phyloP scores from a whole-genome alignment of 352 stramenopile species.

The Peronospora belbahrii region DNA sequence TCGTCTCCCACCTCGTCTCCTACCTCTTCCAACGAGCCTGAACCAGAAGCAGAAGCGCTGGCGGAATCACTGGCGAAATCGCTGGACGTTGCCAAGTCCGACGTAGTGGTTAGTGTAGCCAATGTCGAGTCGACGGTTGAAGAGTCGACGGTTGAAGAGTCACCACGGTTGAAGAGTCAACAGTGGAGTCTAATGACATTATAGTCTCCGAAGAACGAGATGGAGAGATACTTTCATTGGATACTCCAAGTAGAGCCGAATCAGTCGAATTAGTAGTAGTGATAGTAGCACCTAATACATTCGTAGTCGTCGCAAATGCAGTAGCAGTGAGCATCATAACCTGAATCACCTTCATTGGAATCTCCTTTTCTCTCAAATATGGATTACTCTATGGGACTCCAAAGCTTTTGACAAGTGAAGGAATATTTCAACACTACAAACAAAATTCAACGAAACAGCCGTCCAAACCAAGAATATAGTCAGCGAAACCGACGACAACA shows the following conservation, averaged over 20 bases:
- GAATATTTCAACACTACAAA: too few species aligned
- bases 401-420: conserved; percentile 3
- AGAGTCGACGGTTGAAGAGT: background rate
- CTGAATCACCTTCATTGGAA: conserved; percentile 27
- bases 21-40: conserved; percentile 2
- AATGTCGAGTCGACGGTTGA: conserved; percentile 6
- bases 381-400: background rate
- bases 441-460: too few species aligned
- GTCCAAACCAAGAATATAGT: too few species aligned
- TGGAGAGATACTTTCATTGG: too few species aligned
- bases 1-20: too few species aligned
- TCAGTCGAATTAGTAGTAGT: conserved; percentile 1
- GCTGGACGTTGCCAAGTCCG: conserved; percentile 4
- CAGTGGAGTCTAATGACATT: too few species aligned
- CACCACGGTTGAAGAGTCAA: too few species aligned
- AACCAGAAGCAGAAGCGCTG: too few species aligned
- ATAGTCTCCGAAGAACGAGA: too few species aligned
- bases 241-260: background rate
- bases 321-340: conserved; percentile 19
- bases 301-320: conserved; percentile 21
- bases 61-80: too few species aligned
- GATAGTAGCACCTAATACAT: conserved; percentile 9
- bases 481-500: too few species aligned
- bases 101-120: background rate
- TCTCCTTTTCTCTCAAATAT: too few species aligned